Evolutionary conservation across 805 yeast genomes (phyloP), one percentile per base, ranked within the genome.

Genomic region (Candida verbasci): DNA sequence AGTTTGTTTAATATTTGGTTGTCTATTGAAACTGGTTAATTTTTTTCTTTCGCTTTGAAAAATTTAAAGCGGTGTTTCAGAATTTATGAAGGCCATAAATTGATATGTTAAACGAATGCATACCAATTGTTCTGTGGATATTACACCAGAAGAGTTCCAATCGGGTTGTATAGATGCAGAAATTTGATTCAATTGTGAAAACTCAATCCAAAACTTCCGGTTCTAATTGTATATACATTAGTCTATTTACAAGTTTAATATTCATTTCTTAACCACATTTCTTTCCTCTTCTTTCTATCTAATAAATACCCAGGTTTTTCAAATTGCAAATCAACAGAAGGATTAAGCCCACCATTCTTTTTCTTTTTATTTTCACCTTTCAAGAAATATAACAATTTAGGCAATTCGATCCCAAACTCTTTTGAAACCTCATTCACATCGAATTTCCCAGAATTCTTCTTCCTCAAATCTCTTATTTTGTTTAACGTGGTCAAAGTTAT

Each of bases 251-350:
- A 30, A 20, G 5, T 17, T 44, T 54, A 65, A 40, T 45, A 72
- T 40, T 74, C 78, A 43, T 71, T 79, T 41, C 82, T 68, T 45
- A 80, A 73, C 91, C 91, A 82, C 49, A 69, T 52, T 43, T 70
- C 58, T 41, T 69, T 73, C 57, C 91, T 69, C 58, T 78, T 78
- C 43, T 59, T 54, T 48, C 82, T 67, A 46, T 82, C 86, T 10
- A 29, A 17, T 14, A 34, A 14, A 15, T 27, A 22, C 3, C 27
- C 29, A 3, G 31, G 31, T 25, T 33, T 15, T 18, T 33, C 36
- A 11, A 18, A 24, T 15, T 25, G 18, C 11, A 24, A 17, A 24
- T 24, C 34, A 9, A 31, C 14, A 11, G 34, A 23, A 12, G 16
- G n/a, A 16, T 31, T 31, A 3, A 17, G 22, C 4, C 11, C 28